phyloP scores from a whole-genome alignment of 2,329 filamentous ascomycete genomes.

The Chrysoporthe austroafricana region DNA sequence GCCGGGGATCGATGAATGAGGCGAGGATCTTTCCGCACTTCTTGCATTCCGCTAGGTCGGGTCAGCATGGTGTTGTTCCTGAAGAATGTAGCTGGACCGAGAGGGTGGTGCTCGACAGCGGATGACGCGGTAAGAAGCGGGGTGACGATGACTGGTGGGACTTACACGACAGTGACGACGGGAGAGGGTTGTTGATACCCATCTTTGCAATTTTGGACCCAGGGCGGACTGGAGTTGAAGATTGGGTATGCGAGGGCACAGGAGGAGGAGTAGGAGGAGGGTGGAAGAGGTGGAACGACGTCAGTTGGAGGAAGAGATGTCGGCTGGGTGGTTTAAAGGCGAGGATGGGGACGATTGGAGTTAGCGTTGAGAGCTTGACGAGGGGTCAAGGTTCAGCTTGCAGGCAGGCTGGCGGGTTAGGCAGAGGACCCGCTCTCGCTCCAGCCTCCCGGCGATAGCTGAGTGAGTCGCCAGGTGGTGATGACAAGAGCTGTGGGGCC shows the following conservation, averaged over 20 bases:
- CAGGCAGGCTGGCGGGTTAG: background rate
- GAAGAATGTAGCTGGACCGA: constrained; percentile 14
- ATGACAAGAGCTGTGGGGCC: constrained; percentile 6
- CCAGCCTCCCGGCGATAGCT: constrained; percentile 1
- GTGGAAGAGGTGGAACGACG: background rate
- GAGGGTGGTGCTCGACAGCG: background rate
- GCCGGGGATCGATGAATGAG: constrained; percentile 91
- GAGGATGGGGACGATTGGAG: constrained; percentile 7
- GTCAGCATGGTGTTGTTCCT: constrained; percentile 9
- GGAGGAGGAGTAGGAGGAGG: background rate
- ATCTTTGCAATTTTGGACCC: constrained; percentile 41
- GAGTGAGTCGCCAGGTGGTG: background rate
- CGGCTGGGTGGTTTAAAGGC: constrained; percentile 9
- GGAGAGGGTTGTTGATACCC: constrained; percentile 70
- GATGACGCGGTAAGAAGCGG: constrained; percentile 7
- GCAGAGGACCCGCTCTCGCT: background rate
- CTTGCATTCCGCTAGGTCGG: constrained; percentile 81
- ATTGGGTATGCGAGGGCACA: background rate
- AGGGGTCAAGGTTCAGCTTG: constrained; percentile 4
- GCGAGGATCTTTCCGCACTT: constrained; percentile 95
- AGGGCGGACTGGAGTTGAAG: background rate
- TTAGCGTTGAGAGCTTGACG: constrained; percentile 6
- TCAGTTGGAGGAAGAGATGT: background rate
- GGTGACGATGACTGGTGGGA: constrained; percentile 36
- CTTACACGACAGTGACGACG: constrained; percentile 71